Percentiles rank a stretch among this genome's conserved stretches.
These are phyloP conservation scores for Microcera coccophila DNA, from an alignment of 2,329 filamentous ascomycete species.

Conservation along the genomic window DNA sequence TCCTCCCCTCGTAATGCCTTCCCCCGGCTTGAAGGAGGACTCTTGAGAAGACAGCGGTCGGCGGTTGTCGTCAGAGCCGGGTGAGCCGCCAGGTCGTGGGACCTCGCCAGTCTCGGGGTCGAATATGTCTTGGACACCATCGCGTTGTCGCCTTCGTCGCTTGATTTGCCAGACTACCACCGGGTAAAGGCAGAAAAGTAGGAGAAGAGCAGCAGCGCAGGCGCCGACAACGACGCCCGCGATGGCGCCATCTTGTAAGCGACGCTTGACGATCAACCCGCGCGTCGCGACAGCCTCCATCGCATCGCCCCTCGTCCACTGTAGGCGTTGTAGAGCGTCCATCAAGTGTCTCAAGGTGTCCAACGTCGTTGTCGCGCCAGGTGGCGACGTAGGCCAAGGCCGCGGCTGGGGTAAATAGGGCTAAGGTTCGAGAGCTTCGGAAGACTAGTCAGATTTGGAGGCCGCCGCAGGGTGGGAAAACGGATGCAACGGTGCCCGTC, in stretches of 20 bases:
- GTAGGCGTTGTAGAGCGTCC: constrained; percentile 18
- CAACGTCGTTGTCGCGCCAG: not conserved
- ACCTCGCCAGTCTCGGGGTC: constrained; percentile 31
- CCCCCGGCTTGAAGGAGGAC: constrained; percentile 34
- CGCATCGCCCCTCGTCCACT: constrained; percentile 21
- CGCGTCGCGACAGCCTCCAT: constrained; percentile 18
- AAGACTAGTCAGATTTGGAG: constrained; percentile 13
- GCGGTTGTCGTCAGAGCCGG: constrained; percentile 17
- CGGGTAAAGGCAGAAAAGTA: constrained; percentile 39
- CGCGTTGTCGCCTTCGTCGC: constrained; percentile 18
- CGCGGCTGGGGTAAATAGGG: not conserved
- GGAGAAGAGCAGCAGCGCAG: constrained; percentile 31
- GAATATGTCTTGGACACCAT: constrained; percentile 13
- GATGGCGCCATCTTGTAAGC: constrained; percentile 33
- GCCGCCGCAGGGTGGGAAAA: constrained; percentile 20
- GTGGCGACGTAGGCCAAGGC: not conserved
- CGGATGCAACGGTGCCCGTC: constrained; percentile 10
- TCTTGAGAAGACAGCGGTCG: constrained; percentile 37
- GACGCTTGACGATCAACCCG: constrained; percentile 23
- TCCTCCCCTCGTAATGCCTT: constrained; percentile 28
- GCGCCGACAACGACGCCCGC: constrained; percentile 38
- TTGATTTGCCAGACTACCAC: constrained; percentile 34
- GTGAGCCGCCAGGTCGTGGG: constrained; percentile 11
- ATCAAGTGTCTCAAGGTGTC: constrained; percentile 2
- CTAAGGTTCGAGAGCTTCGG: not conserved